Evolutionary conservation across 2,329 filamentous ascomycete species (phyloP), one percentile per base, ranked within the genome.

Genomic region (Xylariaceae sp.): DNA sequence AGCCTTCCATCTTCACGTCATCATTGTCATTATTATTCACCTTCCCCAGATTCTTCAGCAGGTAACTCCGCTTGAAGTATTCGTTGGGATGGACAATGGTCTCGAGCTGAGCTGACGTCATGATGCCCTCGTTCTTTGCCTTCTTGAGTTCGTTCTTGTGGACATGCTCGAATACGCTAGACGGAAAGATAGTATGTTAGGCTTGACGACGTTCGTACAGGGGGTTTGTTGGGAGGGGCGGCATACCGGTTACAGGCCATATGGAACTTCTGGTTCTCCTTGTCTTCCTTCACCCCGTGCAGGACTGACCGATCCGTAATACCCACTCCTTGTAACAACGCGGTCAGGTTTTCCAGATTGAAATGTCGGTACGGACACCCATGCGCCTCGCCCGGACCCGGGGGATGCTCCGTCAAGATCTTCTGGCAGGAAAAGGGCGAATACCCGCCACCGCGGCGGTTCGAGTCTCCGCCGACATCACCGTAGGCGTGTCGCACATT

Each of bases 311-410:
- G 81, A 70, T 98, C 93, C 29, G 80, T 84, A 0, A 99, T 86
- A 0, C 93, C 95, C 45, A 90, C 89, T 16, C 82, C 79, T 70
- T 96, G 89, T 43, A 96, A 79, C 62, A 98, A 75, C 0, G 83
- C 74, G 21, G 88, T 84, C 40, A 99, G 81, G 66, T 98, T 99
- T 60, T 99, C 95, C 48, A 89, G 75, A 57, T 86, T 89, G 72
- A 96, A 98, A 70, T 97, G 93, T 26, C 95, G 82, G 72, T 98
- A 99, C 0, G 95, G 95, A 70, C 95, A 99, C n/a, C 95, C 95
- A 71, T 99, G 93, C 0, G 88, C 84, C 74, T 99, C 93, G 2
- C 93, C 93, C 0, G 90, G 85, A 0, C 92, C 90, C 0, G 93
- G 93, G 0, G 91, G 86, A 57, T 93, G 88, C 70, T 99, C 95